phyloP scores from a whole-genome alignment of 2,329 filamentous ascomycete species.

The Monosporascus sp. region DNA sequence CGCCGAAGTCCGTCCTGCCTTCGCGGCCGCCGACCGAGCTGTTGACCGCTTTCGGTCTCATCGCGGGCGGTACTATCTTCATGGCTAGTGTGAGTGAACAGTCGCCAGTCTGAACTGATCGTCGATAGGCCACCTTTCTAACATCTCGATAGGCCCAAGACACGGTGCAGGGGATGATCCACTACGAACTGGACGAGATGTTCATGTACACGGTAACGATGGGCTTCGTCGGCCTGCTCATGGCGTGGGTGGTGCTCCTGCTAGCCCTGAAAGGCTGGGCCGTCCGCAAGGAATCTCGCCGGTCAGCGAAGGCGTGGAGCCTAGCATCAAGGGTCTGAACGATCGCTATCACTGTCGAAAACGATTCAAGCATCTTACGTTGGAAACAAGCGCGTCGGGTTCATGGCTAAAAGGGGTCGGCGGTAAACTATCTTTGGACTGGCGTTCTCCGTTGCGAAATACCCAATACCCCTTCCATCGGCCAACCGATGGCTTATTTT shows the following conservation, averaged over 20 bases:
- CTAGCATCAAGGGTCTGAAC: constrained; percentile 12
- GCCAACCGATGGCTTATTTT: neutral
- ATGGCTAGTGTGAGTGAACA: constrained; percentile 72
- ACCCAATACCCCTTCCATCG: constrained; percentile 4
- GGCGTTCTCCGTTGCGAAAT: constrained; percentile 12
- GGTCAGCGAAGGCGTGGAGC: constrained; percentile 11
- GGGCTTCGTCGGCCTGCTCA: constrained; percentile 75
- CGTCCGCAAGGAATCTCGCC: constrained; percentile 39
- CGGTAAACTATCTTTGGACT: neutral
- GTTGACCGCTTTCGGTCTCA: constrained; percentile 80
- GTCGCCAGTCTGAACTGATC: neutral
- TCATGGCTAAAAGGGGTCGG: no score
- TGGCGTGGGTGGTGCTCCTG: constrained; percentile 76
- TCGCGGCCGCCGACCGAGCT: constrained; percentile 86
- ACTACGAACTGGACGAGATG: constrained; percentile 79
- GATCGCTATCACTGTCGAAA: neutral
- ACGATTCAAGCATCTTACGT: constrained; percentile 3
- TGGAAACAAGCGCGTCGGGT: constrained; percentile 10
- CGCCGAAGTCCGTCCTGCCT: constrained; percentile 74
- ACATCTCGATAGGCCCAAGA: constrained; percentile 58
- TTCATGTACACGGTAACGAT: constrained; percentile 87
- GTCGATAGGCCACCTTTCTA: constrained; percentile 1
- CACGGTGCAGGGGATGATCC: constrained; percentile 70
- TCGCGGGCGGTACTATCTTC: constrained; percentile 83
- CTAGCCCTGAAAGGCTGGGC: constrained; percentile 90